phyloP scores from a whole-genome alignment of 306 rosid genomes.

The Pachyrhizus erosus region DNA sequence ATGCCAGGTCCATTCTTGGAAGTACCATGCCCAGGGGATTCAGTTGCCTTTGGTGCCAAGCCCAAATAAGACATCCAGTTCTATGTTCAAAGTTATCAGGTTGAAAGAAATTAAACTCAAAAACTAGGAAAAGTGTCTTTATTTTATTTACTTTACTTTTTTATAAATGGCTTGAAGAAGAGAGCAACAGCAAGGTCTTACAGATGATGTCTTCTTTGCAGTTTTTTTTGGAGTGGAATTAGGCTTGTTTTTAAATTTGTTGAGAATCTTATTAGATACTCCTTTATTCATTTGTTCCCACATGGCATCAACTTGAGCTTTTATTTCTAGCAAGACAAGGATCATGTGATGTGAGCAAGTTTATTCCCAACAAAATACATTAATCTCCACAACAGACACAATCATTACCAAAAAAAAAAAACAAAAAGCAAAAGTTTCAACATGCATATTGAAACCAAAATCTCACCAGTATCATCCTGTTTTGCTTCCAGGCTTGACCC shows the following conservation, averaged over 20 bases:
- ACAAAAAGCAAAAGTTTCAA: background rate
- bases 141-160: background rate
- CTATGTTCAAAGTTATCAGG: slow-evolving; percentile 48
- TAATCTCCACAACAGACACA: slow-evolving; percentile 9
- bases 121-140: background rate
- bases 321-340: slow-evolving; percentile 58
- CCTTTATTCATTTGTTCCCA: slow-evolving; percentile 98
- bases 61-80: slow-evolving; percentile 88
- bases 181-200: slow-evolving; percentile 51
- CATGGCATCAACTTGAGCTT: slow-evolving; percentile 82
- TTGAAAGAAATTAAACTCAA: slow-evolving; percentile 40
- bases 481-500: slow-evolving; percentile 51
- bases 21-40: slow-evolving; percentile 46
- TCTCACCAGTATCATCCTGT: slow-evolving; percentile 62
- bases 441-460: slow-evolving; percentile 29
- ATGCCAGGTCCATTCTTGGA: slow-evolving; percentile 47
- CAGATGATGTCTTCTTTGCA: slow-evolving; percentile 71
- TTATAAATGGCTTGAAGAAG: background rate
- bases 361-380: slow-evolving; percentile 22
- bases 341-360: slow-evolving; percentile 34
- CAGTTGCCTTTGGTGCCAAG: slow-evolving; percentile 64
- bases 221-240: slow-evolving; percentile 50
- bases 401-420: background rate
- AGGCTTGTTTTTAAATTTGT: slow-evolving; percentile 58
- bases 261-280: slow-evolving; percentile 60